Evolutionary conservation across 345 rosid species (phyloP).

Genomic region (Mangifera indica): DNA sequence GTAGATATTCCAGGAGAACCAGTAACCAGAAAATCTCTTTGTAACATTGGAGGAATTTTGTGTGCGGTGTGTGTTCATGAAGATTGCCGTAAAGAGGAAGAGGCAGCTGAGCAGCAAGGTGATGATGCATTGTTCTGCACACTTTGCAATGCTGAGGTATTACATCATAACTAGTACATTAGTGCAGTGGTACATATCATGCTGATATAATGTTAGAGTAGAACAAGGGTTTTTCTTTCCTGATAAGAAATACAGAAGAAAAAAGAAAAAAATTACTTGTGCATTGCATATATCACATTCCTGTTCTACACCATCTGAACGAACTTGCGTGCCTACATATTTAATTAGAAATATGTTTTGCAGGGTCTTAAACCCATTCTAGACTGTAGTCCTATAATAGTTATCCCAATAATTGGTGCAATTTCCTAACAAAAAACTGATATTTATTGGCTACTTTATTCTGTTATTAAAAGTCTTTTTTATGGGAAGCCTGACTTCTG

Average conservation of each 20-base stretch:
- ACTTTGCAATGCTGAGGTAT: conserved; percentile 95
- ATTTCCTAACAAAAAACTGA: background rate
- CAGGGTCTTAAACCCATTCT: background rate
- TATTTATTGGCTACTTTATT: background rate
- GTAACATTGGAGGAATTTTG: conserved; percentile 53
- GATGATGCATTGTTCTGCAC: conserved; percentile 96
- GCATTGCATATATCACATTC: background rate
- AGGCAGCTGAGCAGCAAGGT: conserved; percentile 48
- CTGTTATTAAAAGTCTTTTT: too few relatives aligned
- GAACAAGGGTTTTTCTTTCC: background rate
- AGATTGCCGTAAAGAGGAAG: conserved; percentile 79
- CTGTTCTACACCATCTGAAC: background rate
- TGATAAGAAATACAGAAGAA: too few relatives aligned
- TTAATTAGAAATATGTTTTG: too few relatives aligned
- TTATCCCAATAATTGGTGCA: background rate
- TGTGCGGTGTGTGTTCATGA: conserved; percentile 76
- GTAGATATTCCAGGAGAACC: conserved; percentile 32
- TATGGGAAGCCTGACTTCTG: background rate
- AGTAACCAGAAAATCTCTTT: conserved; percentile 32
- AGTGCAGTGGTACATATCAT: background rate
- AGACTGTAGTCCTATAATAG: background rate
- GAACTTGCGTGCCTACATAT: background rate
- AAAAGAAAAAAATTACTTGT: background rate
- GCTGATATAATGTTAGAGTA: background rate
- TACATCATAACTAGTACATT: background rate